Evolutionary conservation across 2,329 filamentous ascomycete genomes (phyloP), one percentile per base, ranked within the genome.

Genomic region (Fusarium solani-melongenae): DNA sequence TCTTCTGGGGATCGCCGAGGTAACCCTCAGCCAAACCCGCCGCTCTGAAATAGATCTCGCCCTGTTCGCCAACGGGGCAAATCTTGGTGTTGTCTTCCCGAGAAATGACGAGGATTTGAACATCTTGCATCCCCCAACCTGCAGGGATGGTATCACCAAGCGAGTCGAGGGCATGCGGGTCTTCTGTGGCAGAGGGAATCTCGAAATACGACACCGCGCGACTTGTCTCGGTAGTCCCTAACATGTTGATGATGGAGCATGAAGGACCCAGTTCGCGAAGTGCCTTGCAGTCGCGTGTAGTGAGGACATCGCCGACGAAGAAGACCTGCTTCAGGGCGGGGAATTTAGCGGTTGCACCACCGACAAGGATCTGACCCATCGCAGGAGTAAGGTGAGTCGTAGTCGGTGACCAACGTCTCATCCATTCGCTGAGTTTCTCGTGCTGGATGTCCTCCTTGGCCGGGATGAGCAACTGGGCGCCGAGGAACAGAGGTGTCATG

Each of bases 321-420:
- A 98, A 96, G n/a, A 92, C 94, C 66, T 91, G 87, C 68, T 92
- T 93, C 17, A 70, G 60, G 20, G 56, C 61, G 15, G 67, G 64
- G 78, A 98, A 97, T 72, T 93, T 83, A 0, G 93, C 91, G 2
- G 86, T 92, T 29, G 94, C 93, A 72, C 93, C 94, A 57, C 94
- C 95, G 17, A 96, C 92, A 2, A 98, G 85, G 70, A 98, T 96
- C 78, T 98, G 94, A 66, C 95, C 95, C 95, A 98, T 98, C 64
- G 96, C 96, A 14, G 96, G 96, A 2, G 96, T 98, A 41, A 98
- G 85, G 82, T 98, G 96, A 17, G 92, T 94, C 27, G 94, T 11
- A 60, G 33, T 20, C 93, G 15, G 92, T 97, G 4, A 93, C 90
- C 63, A 88, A 84, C 78, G 93, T 89, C 62, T 92, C 89, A 64